Evolutionary conservation across 148 eudicot species (phyloP).

Genomic region (Vaccinium macrocarpon): DNA sequence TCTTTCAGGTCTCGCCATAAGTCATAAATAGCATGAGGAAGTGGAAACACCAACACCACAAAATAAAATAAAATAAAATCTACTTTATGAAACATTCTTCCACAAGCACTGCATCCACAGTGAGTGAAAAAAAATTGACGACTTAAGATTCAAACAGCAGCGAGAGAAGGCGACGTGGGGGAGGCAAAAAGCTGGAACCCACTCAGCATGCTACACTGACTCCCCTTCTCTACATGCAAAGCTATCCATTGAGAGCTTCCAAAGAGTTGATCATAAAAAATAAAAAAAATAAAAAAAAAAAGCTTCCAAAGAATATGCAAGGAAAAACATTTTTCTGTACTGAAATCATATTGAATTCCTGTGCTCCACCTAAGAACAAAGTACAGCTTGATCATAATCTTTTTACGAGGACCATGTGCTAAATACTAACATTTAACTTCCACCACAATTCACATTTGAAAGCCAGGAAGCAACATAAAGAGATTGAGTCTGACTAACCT

Average conservation of each 20-base stretch:
- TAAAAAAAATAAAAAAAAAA: not conserved
- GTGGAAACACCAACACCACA: not conserved
- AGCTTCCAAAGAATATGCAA: not conserved
- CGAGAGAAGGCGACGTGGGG: not conserved
- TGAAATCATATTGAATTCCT: not conserved
- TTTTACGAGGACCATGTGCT: not conserved
- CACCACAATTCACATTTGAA: not conserved
- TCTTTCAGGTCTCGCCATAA: not conserved
- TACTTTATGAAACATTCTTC: not conserved
- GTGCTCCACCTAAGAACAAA: not conserved
- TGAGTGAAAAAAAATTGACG: not conserved
- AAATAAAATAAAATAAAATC: not conserved
- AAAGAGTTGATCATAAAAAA: not conserved
- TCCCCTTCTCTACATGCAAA: not conserved
- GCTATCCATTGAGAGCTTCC: not conserved
- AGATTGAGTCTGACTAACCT: slow-evolving; percentile 42
- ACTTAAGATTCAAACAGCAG: not conserved
- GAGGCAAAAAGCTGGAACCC: slow-evolving; percentile 11
- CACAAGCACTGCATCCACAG: not conserved
- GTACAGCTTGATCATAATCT: not conserved
- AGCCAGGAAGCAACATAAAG: not conserved
- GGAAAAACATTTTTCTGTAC: not conserved
- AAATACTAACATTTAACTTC: not conserved
- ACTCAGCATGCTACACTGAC: not conserved
- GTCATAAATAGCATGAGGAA: not conserved